Percentiles rank a stretch among this genome's conserved stretches.
These are phyloP conservation scores for Penicillium sp. DNA, from an alignment of 2,329 filamentous ascomycete genomes.

Conservation along the genomic window DNA sequence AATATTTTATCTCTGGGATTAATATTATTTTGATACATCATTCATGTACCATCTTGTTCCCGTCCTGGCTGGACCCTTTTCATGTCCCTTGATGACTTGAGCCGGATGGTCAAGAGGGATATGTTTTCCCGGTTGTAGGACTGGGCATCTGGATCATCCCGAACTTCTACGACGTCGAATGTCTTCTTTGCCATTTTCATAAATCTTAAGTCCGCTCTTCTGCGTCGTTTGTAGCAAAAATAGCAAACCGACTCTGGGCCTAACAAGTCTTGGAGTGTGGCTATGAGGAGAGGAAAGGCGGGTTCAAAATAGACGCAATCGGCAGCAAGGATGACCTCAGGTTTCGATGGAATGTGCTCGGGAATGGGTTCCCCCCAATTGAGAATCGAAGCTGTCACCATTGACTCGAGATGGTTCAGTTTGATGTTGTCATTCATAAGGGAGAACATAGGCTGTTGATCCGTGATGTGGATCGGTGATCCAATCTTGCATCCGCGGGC, in stretches of 20 bases:
- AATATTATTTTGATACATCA: conserved; percentile 8
- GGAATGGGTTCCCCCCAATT: conserved; percentile 67
- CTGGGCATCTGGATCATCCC: conserved; percentile 52
- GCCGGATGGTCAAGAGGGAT: conserved; percentile 40
- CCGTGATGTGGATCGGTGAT: conserved; percentile 71
- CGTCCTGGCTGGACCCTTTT: not conserved
- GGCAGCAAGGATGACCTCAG: conserved; percentile 85
- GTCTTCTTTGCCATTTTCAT: conserved; percentile 69
- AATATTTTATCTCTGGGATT: conserved; percentile 1
- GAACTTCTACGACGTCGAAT: conserved; percentile 64
- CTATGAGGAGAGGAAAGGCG: conserved; percentile 82
- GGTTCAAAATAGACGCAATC: conserved; percentile 98
- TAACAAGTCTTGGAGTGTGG: conserved; percentile 74
- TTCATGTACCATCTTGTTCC: conserved; percentile 2
- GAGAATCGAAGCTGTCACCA: conserved; percentile 68
- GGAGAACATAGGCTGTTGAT: conserved; percentile 80
- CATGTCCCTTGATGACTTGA: conserved; percentile 17
- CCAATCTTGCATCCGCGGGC: conserved; percentile 58
- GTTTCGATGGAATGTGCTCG: conserved; percentile 49
- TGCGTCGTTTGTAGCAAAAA: conserved; percentile 94
- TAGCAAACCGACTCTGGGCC: conserved; percentile 66
- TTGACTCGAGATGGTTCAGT: conserved; percentile 70
- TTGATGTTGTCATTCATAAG: conserved; percentile 85
- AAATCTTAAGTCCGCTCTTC: conserved; percentile 76
- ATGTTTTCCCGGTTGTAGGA: conserved; percentile 41